A percentile compares a stretch with the other conserved stretches of the same genome.
phyloP scores from a whole-genome alignment of 805 yeast species.

The Nakazawaea pomicola region DNA sequence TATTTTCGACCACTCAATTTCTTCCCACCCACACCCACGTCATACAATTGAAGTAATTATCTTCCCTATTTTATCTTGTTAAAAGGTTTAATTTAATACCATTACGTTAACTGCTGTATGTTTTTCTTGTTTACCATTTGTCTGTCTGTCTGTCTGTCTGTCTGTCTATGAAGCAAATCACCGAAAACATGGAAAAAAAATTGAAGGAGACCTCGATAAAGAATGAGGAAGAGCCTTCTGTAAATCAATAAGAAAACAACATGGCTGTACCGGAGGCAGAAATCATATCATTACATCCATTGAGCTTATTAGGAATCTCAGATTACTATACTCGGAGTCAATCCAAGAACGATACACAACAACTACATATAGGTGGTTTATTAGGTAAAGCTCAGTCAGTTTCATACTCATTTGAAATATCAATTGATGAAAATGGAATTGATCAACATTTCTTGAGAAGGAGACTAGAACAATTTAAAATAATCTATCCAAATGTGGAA shows the following conservation, averaged over 20 bases:
- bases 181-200: neutral
- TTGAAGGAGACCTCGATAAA: neutral
- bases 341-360: neutral
- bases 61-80: no score
- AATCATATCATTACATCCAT: slow-evolving; percentile 4
- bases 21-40: no score
- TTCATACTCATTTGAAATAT: slow-evolving; percentile 8
- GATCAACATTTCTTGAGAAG: neutral
- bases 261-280: neutral
- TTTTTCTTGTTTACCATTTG: no score
- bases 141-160: no score
- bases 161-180: no score
- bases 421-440: slow-evolving; percentile 6
- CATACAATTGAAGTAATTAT: no score
- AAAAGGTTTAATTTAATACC: no score
- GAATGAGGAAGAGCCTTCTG: no score
- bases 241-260: no score
- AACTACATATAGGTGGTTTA: slow-evolving; percentile 5
- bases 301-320: slow-evolving; percentile 8
- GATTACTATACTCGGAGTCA: slow-evolving; percentile 2
- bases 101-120: no score
- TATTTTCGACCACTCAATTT: no score
- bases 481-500: slow-evolving; percentile 6
- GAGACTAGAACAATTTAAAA: slow-evolving; percentile 8
- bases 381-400: slow-evolving; percentile 2